Evolutionary conservation across 495 filamentous ascomycete species (phyloP), one percentile per base, ranked within the genome.

Genomic region (Trichoderma reesei): DNA sequence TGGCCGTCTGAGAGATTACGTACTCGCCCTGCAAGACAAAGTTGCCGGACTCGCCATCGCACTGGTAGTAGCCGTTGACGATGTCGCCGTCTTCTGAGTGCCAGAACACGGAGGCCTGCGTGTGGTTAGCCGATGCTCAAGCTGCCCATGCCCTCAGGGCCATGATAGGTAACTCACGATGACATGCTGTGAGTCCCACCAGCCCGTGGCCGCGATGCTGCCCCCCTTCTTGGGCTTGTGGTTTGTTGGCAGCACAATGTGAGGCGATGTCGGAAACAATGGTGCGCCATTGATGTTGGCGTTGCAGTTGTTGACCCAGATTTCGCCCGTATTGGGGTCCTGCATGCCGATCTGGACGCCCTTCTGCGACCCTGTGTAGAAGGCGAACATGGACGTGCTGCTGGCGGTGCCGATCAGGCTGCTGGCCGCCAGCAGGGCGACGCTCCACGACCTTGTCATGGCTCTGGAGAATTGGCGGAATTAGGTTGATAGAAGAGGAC

Each of bases 241-340:
- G 1, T 46, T 41, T 31, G 75, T 66, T 0, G 59, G 44, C 39
- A 75, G 61, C 13, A 65, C 61, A 56, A 63, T 69, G 10, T 61
- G 66, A 37, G 66, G 64, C 16, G 70, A 68, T 42, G 61, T 60
- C 6, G 74, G 73, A 59, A 75, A 78, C 9, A 64, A 46, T 1
- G 73, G 66, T 1, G 46, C 54, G 39, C 63, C 66, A 13, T 33
- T 16, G 8, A 33, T 34, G 13, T 66, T 54, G 54, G 64, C 69
- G 66, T 75, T 72, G 70, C 75, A 78, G 33, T 65, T 62, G 68
- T 67, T 75, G 65, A 76, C 73, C 33, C 68, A 73, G 64, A 76
- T 71, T 33, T 66, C 66, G 20, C 70, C 69, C 10, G 71, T 73
- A 3, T 69, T 71, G 46, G 64, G 56, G 61, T 78, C 75, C 61